These are phyloP conservation scores for Kodamaea kaohsiungensis DNA, from an alignment of 805 yeast species.

Conservation along the genomic window DNA sequence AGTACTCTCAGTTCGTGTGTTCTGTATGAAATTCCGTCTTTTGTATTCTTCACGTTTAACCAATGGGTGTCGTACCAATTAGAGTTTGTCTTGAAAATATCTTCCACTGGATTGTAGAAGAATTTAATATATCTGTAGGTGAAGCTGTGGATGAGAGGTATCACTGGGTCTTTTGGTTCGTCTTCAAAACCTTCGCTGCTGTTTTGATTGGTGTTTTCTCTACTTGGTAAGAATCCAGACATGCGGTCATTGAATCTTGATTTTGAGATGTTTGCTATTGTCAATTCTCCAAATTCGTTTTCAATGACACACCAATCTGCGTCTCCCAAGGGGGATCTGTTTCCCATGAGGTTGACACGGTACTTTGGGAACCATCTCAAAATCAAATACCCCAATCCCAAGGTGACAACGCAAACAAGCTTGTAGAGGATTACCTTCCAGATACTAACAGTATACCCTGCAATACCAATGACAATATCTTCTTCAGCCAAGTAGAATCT, in stretches of 20 bases:
- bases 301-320: slow-evolving; percentile 95
- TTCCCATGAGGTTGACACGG: slow-evolving; percentile 67
- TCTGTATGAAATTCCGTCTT: slow-evolving; percentile 71
- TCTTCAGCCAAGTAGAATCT: slow-evolving; percentile 93
- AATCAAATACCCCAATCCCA: slow-evolving; percentile 72
- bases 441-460: slow-evolving; percentile 70
- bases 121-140: slow-evolving; percentile 82
- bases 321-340: slow-evolving; percentile 65
- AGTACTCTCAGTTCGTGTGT: slow-evolving; percentile 63
- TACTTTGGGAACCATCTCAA: slow-evolving; percentile 86
- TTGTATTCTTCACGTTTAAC: slow-evolving; percentile 56
- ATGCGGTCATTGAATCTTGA: slow-evolving; percentile 69
- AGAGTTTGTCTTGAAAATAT: slow-evolving; percentile 76
- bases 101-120: slow-evolving; percentile 84
- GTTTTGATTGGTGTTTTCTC: slow-evolving; percentile 17
- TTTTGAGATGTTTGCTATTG: slow-evolving; percentile 55
- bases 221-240: slow-evolving; percentile 58
- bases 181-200: slow-evolving; percentile 11
- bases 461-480: slow-evolving; percentile 91
- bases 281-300: slow-evolving; percentile 87
- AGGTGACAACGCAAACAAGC: slow-evolving; percentile 53
- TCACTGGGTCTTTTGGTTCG: slow-evolving; percentile 53
- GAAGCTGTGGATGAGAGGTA: slow-evolving; percentile 71
- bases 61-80: slow-evolving; percentile 88
- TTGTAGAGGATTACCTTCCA: slow-evolving; percentile 51